These are phyloP conservation scores for Simmondsia chinensis DNA, from an alignment of 148 eudicot species.

Conservation along the genomic window DNA sequence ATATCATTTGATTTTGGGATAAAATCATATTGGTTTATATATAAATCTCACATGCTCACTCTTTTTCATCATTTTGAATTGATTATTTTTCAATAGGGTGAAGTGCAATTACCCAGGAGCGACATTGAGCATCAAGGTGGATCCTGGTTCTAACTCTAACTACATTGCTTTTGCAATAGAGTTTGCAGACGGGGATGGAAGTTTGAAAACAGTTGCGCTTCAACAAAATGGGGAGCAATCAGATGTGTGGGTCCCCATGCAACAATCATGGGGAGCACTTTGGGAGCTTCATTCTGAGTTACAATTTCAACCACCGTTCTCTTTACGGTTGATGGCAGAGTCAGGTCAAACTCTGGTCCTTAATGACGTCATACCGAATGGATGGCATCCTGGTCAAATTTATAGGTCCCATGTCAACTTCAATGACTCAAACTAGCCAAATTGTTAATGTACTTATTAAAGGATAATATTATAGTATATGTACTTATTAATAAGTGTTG, in stretches of 20 bases:
- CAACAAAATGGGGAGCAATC: constrained; percentile 15
- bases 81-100: no score
- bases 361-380: constrained; percentile 38
- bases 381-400: constrained; percentile 46
- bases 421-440: no score
- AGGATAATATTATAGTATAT: no score
- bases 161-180: constrained; percentile 43
- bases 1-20: no score
- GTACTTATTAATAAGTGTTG: no score
- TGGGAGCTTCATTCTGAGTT: constrained; percentile 31
- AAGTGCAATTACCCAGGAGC: constrained; percentile 41
- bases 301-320: constrained; percentile 33
- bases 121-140: constrained; percentile 34
- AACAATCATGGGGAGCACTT: constrained; percentile 40
- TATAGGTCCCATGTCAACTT: constrained; percentile 60
- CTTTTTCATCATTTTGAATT: no score
- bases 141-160: constrained; percentile 38
- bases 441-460: no score
- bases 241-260: constrained; percentile 30
- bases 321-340: constrained; percentile 29
- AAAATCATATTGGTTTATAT: no score
- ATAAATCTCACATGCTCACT: no score
- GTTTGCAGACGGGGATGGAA: constrained; percentile 41
- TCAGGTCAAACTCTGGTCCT: constrained; percentile 28
- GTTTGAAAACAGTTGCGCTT: constrained; percentile 28